Evolutionary conservation across 371 early-diverging fungal genomes (phyloP).

Genomic region (Mortierella sp.): DNA sequence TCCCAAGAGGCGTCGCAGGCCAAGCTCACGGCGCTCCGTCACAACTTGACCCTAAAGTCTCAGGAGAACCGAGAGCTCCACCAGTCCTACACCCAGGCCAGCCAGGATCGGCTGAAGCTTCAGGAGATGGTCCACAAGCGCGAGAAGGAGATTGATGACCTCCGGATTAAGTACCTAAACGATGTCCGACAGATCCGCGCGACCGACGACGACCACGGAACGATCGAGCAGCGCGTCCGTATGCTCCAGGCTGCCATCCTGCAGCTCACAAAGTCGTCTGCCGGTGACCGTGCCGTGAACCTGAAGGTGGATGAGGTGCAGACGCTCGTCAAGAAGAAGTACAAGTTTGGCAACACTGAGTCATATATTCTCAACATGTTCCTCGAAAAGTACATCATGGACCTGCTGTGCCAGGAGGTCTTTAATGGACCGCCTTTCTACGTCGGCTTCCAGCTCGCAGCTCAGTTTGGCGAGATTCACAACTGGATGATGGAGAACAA

Average conservation of each 20-base stretch:
- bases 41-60: constrained; percentile 47
- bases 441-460: constrained; percentile 33
- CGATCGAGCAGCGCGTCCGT: constrained; percentile 51
- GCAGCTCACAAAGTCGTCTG: constrained; percentile 53
- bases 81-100: constrained; percentile 31
- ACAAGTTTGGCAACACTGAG: constrained; percentile 49
- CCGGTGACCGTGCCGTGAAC: constrained; percentile 50
- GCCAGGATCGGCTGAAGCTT: constrained; percentile 49
- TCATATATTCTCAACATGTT: constrained; percentile 57
- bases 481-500: constrained; percentile 50
- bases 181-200: constrained; percentile 56
- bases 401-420: constrained; percentile 40
- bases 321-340: constrained; percentile 43
- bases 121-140: constrained; percentile 55
- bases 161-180: constrained; percentile 51
- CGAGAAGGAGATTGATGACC: constrained; percentile 55
- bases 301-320: constrained; percentile 47
- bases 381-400: constrained; percentile 56
- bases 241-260: constrained; percentile 53
- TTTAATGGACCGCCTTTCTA: constrained; percentile 46
- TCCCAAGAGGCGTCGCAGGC: constrained; percentile 50
- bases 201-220: constrained; percentile 53
- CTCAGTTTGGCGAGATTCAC: constrained; percentile 29
- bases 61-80: constrained; percentile 54
- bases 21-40: constrained; percentile 41